These are phyloP conservation scores for Cercospora sp. DNA, from an alignment of 2,329 filamentous ascomycete species.

Conservation along the genomic window DNA sequence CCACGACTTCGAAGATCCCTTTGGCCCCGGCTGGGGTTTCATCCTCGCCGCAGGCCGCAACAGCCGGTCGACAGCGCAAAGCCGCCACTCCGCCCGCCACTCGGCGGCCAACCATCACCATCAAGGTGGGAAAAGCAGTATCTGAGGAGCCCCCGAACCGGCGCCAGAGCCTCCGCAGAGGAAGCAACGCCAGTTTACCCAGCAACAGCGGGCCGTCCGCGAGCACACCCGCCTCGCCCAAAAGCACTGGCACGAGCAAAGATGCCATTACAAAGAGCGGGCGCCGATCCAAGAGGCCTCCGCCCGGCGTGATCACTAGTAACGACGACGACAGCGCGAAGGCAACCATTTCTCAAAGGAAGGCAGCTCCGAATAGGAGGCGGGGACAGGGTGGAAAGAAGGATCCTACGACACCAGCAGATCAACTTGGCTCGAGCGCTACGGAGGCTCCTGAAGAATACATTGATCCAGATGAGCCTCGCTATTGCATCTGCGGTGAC, in stretches of 20 bases:
- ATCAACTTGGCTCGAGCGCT: slow-evolving; percentile 15
- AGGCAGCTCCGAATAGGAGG: slow-evolving; percentile 69
- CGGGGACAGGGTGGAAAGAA: slow-evolving; percentile 21
- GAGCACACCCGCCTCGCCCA: slow-evolving; percentile 24
- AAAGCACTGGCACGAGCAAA: slow-evolving; percentile 20
- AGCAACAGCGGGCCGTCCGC: slow-evolving; percentile 27
- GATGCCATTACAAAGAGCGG: slow-evolving; percentile 27
- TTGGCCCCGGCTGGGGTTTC: slow-evolving; percentile 47
- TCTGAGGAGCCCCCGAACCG: slow-evolving; percentile 51
- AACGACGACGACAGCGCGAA: slow-evolving; percentile 58
- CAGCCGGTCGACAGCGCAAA: slow-evolving; percentile 27
- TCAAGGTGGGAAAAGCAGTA: slow-evolving; percentile 48
- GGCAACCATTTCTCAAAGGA: slow-evolving; percentile 70
- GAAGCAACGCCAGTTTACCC: slow-evolving; percentile 50
- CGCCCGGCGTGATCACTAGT: slow-evolving; percentile 67
- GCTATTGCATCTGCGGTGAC: slow-evolving; percentile 76
- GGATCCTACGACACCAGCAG: slow-evolving; percentile 21
- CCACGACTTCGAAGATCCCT: slow-evolving; percentile 40
- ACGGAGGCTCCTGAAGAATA: slow-evolving; percentile 37
- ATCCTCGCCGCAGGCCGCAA: slow-evolving; percentile 33
- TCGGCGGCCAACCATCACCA: slow-evolving; percentile 40
- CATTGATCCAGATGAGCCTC: slow-evolving; percentile 73
- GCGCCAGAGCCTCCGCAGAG: slow-evolving; percentile 46
- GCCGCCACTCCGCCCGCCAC: slow-evolving; percentile 35
- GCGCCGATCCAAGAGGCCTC: slow-evolving; percentile 67